Base-by-base conservation (phyloP, 164 flowering plant species). In the Magnolia changhungtana region DNA sequence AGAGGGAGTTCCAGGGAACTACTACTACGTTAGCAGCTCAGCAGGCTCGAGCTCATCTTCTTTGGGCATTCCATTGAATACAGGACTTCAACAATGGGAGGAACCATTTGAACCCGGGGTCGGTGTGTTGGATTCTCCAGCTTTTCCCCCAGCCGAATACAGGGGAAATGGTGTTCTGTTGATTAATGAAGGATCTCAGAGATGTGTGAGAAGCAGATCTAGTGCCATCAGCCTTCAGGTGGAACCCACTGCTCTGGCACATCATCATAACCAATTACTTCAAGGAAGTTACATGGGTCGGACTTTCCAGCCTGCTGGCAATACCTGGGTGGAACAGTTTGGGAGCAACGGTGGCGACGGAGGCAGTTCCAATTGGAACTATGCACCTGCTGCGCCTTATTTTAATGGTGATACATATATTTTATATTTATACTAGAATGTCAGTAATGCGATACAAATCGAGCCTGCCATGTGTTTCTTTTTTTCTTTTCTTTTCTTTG, bases 11-110 rank as follows among this genome's bases (percentile, higher is more conserved):
- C 85, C 82, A 8, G 86, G 81, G 65, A 80, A 81, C 81, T 67
- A 72, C 74, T 90, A 82, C 16, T 72, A 81, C 75, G 78, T 75
- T 64, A 80, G 80, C 80, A 84, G 84, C 21, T 75, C 85, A 20
- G 83, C 89, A 49, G 85, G 89, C 78, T 81, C 92, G 24, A 90
- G 90, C 78, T 86, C 85, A 63, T 75, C 82, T 52, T 83, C 90
- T 74, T 76, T 87, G 45, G 81, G 83, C 71, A 78, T 78, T 37
- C 82, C 88, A 7, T 24, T 80, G 72, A 82, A 82, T 85, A 55
- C 82, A 21, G 81, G 84, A 72, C 85, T 83, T 65, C 83, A 55
- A 7, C 83, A 73, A 7, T 58, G 71, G 73, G 80, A 77, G 64
- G 83, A 74, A 73, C 80, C 69, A 72, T 81, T 83, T 75, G 90